phyloP scores from a whole-genome alignment of 192 early-diverging fungal species.

The Rhizoclosmatium globosum region DNA sequence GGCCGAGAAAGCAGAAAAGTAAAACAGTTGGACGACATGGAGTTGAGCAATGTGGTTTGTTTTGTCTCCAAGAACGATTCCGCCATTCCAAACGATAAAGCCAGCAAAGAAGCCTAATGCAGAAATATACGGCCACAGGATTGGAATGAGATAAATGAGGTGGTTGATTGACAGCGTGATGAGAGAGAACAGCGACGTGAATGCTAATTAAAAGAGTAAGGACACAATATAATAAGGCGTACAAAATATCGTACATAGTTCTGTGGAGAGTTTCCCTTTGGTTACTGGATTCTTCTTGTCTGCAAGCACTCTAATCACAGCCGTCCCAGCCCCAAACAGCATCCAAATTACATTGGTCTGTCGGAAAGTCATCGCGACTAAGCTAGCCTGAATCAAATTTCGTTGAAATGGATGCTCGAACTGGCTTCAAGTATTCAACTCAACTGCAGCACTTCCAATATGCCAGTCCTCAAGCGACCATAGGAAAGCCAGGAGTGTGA shows the following conservation, averaged over 20 bases:
- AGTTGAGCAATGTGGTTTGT: constrained; percentile 79
- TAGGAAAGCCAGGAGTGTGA: constrained; percentile 75
- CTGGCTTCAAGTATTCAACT: constrained; percentile 1
- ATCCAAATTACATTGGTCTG: constrained; percentile 96
- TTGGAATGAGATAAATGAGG: constrained; percentile 30
- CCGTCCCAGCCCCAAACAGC: constrained; percentile 64
- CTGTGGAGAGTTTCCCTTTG: constrained; percentile 19
- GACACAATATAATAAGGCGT: background rate
- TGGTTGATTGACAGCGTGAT: background rate
- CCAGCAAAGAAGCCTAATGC: constrained; percentile 59
- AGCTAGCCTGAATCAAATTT: constrained; percentile 32
- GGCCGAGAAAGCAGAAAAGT: constrained; percentile 62
- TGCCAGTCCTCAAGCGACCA: constrained; percentile 58
- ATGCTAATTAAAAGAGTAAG: background rate
- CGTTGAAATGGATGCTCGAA: background rate
- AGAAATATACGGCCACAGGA: constrained; percentile 61
- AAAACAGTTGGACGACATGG: constrained; percentile 88
- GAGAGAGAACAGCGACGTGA: background rate
- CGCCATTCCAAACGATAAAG: constrained; percentile 81
- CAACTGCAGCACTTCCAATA: constrained; percentile 63
- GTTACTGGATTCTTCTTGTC: constrained; percentile 31
- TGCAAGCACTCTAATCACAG: constrained; percentile 32
- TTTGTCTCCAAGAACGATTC: constrained; percentile 90
- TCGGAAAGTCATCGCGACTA: constrained; percentile 67
- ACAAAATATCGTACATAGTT: constrained; percentile 3